Base-by-base conservation (phyloP, 2,329 filamentous ascomycete genomes). In the Curvularia sp. region DNA sequence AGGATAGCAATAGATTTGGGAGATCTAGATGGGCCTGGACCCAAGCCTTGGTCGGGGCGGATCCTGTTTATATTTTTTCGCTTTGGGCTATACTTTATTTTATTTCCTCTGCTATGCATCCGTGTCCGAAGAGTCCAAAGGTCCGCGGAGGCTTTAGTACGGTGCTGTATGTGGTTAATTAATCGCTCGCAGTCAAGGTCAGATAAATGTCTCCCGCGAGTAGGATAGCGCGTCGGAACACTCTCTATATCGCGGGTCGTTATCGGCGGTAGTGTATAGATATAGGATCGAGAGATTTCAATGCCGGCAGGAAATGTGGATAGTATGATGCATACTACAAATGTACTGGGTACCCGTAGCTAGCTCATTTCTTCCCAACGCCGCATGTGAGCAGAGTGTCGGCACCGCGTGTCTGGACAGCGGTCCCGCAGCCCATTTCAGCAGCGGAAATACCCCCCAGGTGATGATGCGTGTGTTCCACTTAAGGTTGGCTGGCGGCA, bases 391-490 rank as follows among this genome's bases (percentile, higher is more conserved):
- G 22, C 26, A 13, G 20, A 28, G 33, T 7, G 9, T 9, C 15
- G 35, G 20, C 33, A 39, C 15, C 22, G 33, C 15, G 18, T 10
- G 28, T 18, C 15, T 39, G 41, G 52, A 26, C 54, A 49, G 55
- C 55, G 55, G 55, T 42, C 20, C 39, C 39, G 38, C 43, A 43
- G 22, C 43, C 26, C 35, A 49, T 57, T 57, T 48, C 54, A 48
- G 33, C 12, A 38, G 22, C 24, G 28, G 41, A 26, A 26, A 38
- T 38, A 10, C 2, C 15, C 12, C 20, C 41, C 20, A 43, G 41
- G 22, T 43, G 20, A 43, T 26, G 41, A 24, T 38, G 41, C 20
- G 8, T 12, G 22, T 26, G 24, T 43, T 26, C 20, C 41, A 22
- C 12, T 43, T 43, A 18, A 26, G 22, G 10, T 26, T 43, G 13